Evolutionary conservation across 176 grass and related monocot genomes (phyloP).

Genomic region (Phyllostachys edulis): DNA sequence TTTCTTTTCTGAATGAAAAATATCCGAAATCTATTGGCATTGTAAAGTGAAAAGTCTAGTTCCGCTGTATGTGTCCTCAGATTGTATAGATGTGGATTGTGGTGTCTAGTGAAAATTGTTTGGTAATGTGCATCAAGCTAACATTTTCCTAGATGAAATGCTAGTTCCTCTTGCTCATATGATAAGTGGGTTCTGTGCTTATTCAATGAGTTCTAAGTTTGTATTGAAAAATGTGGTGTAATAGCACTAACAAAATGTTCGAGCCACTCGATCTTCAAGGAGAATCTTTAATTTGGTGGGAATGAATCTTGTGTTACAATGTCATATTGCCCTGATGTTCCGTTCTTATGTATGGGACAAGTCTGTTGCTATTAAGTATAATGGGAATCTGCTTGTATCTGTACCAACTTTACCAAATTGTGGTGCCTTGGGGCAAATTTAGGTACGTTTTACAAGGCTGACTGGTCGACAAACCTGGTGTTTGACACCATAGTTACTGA

Average conservation of each 20-base stretch:
- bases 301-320: slow-evolving; percentile 24
- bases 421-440: not conserved
- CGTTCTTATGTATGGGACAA: not conserved
- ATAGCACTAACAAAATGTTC: not conserved
- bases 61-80: not conserved
- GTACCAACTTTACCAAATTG: not conserved
- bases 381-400: not conserved
- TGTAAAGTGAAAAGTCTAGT: not conserved
- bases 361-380: not conserved
- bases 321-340: not conserved
- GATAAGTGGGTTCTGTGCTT: not conserved
- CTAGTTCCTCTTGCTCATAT: not conserved
- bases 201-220: not conserved
- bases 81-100: not conserved
- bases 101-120: not conserved
- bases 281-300: not conserved
- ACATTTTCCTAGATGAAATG: not conserved
- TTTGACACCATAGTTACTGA: not conserved
- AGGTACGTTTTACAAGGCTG: not conserved
- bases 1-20: not conserved
- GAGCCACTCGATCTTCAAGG: not conserved
- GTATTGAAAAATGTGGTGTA: not conserved
- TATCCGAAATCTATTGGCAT: not conserved
- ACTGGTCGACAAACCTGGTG: not conserved
- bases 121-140: not conserved